These are phyloP conservation scores for Hymenoscyphus linearis DNA, from an alignment of 2,329 filamentous ascomycete genomes.

Conservation along the genomic window DNA sequence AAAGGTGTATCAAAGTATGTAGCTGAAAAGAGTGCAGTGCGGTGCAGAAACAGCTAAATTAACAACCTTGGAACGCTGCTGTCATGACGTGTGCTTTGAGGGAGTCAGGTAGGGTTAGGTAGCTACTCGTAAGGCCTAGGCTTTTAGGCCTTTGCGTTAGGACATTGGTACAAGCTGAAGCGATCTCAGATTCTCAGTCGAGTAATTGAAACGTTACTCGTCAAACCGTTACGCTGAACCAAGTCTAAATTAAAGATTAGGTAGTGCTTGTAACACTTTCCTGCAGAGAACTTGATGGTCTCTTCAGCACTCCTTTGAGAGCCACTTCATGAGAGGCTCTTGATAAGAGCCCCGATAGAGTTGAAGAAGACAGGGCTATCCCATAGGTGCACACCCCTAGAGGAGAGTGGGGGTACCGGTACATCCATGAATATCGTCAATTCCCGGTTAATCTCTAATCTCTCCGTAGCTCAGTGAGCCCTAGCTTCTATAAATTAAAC, in stretches of 20 bases:
- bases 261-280: neutral
- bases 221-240: neutral
- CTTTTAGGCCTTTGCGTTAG: neutral
- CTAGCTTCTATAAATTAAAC: no score
- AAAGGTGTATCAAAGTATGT: neutral
- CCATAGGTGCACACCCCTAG: neutral
- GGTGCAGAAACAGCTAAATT: no score
- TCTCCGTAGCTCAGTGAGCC: no score
- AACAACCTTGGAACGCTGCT: neutral
- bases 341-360: neutral
- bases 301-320: neutral
- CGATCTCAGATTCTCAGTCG: neutral
- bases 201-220: neutral
- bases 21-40: neutral
- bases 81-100: neutral
- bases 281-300: neutral
- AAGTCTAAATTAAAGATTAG: neutral
- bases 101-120: neutral
- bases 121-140: no score
- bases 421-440: no score
- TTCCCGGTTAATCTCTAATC: neutral
- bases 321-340: neutral
- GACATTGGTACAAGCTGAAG: neutral
- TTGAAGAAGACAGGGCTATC: neutral
- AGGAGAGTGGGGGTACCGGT: neutral